A percentile compares a stretch with the other conserved stretches of the same genome.
Evolutionary conservation across 73 alveolate species (phyloP).

Genomic region (Stentor coeruleus): DNA sequence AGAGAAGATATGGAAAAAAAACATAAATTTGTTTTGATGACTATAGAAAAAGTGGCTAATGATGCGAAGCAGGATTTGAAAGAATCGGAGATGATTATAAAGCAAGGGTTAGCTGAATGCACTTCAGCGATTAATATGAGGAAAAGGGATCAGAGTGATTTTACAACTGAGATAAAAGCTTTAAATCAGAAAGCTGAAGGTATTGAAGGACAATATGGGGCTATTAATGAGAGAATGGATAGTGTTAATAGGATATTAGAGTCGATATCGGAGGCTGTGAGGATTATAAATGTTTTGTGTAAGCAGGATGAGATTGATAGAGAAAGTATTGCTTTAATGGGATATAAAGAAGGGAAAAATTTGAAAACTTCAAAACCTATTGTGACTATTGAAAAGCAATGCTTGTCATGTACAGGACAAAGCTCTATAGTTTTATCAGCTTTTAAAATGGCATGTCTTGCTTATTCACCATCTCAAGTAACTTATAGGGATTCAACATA

Average conservation of each 20-base stretch:
- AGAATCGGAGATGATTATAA: background rate
- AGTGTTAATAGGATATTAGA: background rate
- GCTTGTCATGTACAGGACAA: no score
- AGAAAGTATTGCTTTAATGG: background rate
- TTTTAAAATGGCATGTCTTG: no score
- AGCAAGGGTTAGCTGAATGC: slow-evolving; percentile 20
- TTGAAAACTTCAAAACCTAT: no score
- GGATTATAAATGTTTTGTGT: background rate
- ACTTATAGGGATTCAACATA: no score
- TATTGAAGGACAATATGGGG: background rate
- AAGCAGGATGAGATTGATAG: slow-evolving; percentile 1
- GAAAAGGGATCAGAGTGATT: slow-evolving; percentile 5
- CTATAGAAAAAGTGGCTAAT: background rate
- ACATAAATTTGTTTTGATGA: background rate
- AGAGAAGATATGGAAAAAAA: background rate
- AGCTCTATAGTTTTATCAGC: no score
- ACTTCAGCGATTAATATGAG: background rate
- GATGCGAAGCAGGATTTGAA: background rate
- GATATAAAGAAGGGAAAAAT: background rate
- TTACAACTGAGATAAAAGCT: background rate
- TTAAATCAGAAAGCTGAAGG: background rate
- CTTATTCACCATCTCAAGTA: no score
- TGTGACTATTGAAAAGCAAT: no score
- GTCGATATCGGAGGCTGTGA: background rate
- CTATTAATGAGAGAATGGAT: background rate